Evolutionary conservation across 1,284 basidiomycete genomes (phyloP).

Genomic region (Austroboletus novae-zelandiae): DNA sequence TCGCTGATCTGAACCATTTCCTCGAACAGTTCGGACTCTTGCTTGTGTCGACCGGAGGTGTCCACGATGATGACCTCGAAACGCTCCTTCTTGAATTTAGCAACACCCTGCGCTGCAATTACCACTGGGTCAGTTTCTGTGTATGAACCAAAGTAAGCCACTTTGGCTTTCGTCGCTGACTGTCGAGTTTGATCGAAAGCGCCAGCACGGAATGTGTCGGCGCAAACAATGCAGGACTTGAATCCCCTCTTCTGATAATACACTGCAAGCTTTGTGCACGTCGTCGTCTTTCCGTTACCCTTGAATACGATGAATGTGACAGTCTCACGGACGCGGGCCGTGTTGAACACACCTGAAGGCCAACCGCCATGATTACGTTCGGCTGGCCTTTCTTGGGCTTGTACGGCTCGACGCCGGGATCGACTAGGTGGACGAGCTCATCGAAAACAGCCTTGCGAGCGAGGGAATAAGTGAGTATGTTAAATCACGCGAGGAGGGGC

Average conservation of each 20-base stretch:
- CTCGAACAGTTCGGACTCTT: conserved; percentile 94
- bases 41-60: conserved; percentile 96
- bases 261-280: conserved; percentile 95
- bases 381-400: conserved; percentile 95
- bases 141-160: conserved; percentile 98
- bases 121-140: conserved; percentile 98
- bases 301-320: conserved; percentile 34
- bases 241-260: conserved; percentile 98
- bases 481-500: neutral
- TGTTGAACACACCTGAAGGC: conserved; percentile 69
- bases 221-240: conserved; percentile 98
- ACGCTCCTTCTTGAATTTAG: conserved; percentile 96
- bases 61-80: conserved; percentile 99
- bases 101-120: conserved; percentile 92
- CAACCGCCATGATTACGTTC: conserved; percentile 98
- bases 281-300: conserved; percentile 98
- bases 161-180: conserved; percentile 96
- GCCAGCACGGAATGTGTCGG: conserved; percentile 99
- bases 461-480: conserved; percentile 5
- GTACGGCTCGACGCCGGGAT: conserved; percentile 92
- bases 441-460: conserved; percentile 85
- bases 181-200: conserved; percentile 98
- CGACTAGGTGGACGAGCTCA: conserved; percentile 93
- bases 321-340: conserved; percentile 4
- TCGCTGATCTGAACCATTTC: conserved; percentile 98